Conservation (phyloP, 257 asterid genomes). For the Solanum dulcamara region DNA sequence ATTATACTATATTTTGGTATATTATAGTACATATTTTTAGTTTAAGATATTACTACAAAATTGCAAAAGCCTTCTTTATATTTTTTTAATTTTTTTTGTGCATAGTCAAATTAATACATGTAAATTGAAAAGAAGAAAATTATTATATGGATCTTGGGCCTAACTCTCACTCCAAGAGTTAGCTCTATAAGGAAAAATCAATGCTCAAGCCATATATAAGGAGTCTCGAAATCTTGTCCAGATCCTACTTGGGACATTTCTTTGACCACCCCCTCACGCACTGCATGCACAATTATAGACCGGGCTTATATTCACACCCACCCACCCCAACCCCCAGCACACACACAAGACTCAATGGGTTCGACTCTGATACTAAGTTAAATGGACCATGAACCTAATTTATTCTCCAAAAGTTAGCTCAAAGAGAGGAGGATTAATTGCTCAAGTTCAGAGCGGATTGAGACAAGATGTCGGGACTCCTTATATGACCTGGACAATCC, state of each 20-base stretch:
- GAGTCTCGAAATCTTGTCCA: neutral
- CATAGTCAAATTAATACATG: neutral
- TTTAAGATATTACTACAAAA: too few species aligned
- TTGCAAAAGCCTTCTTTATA: too few species aligned
- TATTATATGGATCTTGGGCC: neutral
- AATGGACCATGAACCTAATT: too few species aligned
- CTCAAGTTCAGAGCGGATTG: rapidly evolving
- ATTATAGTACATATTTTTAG: too few species aligned
- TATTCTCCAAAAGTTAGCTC: too few species aligned
- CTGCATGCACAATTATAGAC: neutral
- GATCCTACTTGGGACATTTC: neutral
- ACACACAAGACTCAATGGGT: rapidly evolving
- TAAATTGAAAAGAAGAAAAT: neutral
- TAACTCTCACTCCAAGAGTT: neutral
- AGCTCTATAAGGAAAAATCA: neutral
- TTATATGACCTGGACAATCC: too few species aligned
- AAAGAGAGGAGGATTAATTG: too few species aligned
- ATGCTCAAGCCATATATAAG: neutral
- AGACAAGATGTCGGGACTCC: too few species aligned
- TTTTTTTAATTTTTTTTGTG: neutral
- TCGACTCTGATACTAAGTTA: neutral
- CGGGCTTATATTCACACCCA: too few species aligned
- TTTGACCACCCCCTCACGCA: neutral
- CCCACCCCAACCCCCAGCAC: too few species aligned
- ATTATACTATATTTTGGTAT: too few species aligned